phyloP scores from a whole-genome alignment of 352 stramenopile species.

The Phytophthora cactorum region DNA sequence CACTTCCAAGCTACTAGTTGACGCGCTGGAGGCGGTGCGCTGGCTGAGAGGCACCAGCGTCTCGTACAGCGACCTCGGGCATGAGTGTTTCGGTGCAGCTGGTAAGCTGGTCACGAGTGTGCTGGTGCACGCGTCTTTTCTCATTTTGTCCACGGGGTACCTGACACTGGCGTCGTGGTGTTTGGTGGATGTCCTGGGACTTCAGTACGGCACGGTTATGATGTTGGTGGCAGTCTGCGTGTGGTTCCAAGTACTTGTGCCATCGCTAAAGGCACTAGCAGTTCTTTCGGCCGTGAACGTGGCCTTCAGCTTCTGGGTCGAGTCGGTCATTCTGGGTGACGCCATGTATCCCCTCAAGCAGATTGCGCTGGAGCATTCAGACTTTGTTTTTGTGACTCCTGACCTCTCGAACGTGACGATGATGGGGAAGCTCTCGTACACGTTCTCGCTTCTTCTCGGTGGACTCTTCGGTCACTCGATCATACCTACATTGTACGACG shows the following conservation, averaged over 20 bases:
- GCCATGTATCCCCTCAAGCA: slow-evolving; percentile 85
- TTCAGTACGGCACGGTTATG: slow-evolving; percentile 63
- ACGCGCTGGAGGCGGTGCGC: slow-evolving; percentile 71
- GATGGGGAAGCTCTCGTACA: slow-evolving; percentile 74
- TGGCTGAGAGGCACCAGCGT: slow-evolving; percentile 70
- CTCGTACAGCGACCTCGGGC: slow-evolving; percentile 74
- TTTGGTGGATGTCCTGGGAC: slow-evolving; percentile 64
- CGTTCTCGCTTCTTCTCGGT: slow-evolving; percentile 66
- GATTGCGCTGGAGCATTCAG: slow-evolving; percentile 63
- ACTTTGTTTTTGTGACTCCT: slow-evolving; percentile 72
- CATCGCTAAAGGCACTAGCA: slow-evolving; percentile 63
- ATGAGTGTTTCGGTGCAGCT: slow-evolving; percentile 62
- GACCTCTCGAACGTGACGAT: slow-evolving; percentile 61
- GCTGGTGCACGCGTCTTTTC: slow-evolving; percentile 62
- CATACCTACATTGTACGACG: slow-evolving; percentile 79
- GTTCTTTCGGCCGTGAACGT: slow-evolving; percentile 76
- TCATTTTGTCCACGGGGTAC: slow-evolving; percentile 68
- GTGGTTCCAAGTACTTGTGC: slow-evolving; percentile 75
- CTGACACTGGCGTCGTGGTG: slow-evolving; percentile 63
- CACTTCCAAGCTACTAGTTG: slow-evolving; percentile 70
- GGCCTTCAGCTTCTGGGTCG: slow-evolving; percentile 82
- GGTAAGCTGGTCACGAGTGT: slow-evolving; percentile 50
- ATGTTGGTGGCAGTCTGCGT: slow-evolving; percentile 53
- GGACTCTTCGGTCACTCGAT: slow-evolving; percentile 77
- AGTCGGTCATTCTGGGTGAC: slow-evolving; percentile 82